These are phyloP conservation scores for Martiniozyma abietophila DNA, from an alignment of 805 yeast species.

Conservation along the genomic window DNA sequence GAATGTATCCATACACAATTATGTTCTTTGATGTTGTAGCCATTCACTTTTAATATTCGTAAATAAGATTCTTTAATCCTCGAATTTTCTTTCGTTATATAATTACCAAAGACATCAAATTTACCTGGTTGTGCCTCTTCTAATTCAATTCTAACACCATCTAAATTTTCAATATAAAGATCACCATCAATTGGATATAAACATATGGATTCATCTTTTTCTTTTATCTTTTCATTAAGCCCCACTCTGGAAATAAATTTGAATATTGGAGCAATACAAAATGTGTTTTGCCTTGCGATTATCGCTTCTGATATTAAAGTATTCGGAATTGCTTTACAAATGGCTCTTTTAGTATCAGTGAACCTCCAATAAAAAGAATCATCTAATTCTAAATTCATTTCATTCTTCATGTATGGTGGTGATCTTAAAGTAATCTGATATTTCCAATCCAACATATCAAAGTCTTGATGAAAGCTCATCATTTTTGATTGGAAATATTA, in stretches of 20 bases:
- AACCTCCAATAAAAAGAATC: conserved; percentile 26
- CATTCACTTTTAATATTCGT: background rate
- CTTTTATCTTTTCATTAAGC: no score
- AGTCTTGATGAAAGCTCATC: conserved; percentile 26
- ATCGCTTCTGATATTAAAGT: conserved; percentile 11
- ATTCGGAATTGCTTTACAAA: conserved; percentile 2
- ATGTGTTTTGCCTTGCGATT: conserved; percentile 4
- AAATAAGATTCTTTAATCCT: background rate
- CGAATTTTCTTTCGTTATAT: conserved; percentile 23
- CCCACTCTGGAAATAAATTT: no score
- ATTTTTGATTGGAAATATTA: conserved; percentile 25
- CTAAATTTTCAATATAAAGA: conserved; percentile 32
- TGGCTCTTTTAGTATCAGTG: conserved; percentile 12
- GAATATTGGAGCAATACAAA: conserved; percentile 4
- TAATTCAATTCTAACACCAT: conserved; percentile 35
- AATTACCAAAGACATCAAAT: conserved; percentile 32
- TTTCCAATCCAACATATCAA: conserved; percentile 37
- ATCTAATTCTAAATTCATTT: conserved; percentile 21
- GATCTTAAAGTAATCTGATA: conserved; percentile 32
- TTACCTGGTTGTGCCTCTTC: conserved; percentile 35
- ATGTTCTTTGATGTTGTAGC: no score
- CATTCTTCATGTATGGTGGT: conserved; percentile 29
- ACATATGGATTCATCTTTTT: background rate
- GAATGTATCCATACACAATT: no score
- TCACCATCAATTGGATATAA: conserved; percentile 18